Evolutionary conservation across 164 flowering plant species (phyloP).

Genomic region (Tetracentron sinense): DNA sequence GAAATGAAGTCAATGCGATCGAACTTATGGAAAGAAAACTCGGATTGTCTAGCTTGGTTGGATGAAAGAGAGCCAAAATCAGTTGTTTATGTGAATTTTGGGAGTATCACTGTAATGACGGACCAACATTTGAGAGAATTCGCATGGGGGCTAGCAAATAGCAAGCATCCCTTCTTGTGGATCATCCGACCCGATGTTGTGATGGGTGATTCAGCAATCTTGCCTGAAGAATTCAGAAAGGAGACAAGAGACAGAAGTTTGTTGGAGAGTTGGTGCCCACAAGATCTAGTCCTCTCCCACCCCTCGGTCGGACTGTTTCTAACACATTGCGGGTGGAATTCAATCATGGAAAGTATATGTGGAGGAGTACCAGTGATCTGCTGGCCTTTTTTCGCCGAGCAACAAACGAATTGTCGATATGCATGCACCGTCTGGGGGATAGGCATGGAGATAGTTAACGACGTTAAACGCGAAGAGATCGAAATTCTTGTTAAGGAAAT

Average conservation of each 20-base stretch:
- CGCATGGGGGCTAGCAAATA: conserved; percentile 41
- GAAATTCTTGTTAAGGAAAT: conserved; percentile 20
- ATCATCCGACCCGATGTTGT: conserved; percentile 34
- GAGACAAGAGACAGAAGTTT: conserved; percentile 26
- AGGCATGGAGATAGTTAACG: conserved; percentile 31
- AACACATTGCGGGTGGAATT: conserved; percentile 49
- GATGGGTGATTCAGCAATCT: conserved; percentile 22
- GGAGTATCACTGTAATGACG: conserved; percentile 30
- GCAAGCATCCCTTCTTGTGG: conserved; percentile 36
- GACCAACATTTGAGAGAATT: conserved; percentile 28
- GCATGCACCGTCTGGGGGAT: conserved; percentile 27
- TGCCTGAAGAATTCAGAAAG: conserved; percentile 21
- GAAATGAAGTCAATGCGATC: conserved; percentile 14
- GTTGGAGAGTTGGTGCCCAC: conserved; percentile 34
- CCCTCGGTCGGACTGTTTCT: conserved; percentile 33
- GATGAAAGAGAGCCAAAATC: conserved; percentile 19
- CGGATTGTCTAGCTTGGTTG: conserved; percentile 29
- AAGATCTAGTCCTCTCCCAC: conserved; percentile 33
- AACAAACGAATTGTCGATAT: conserved; percentile 30
- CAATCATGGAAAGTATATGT: conserved; percentile 31
- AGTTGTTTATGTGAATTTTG: conserved; percentile 35
- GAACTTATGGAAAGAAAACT: conserved; percentile 38
- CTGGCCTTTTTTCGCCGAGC: conserved; percentile 39
- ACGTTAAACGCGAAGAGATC: conserved; percentile 28
- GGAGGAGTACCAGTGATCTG: conserved; percentile 35